Evolutionary conservation across 2,329 filamentous ascomycete genomes (phyloP).

Genomic region (Penicillium sp.): DNA sequence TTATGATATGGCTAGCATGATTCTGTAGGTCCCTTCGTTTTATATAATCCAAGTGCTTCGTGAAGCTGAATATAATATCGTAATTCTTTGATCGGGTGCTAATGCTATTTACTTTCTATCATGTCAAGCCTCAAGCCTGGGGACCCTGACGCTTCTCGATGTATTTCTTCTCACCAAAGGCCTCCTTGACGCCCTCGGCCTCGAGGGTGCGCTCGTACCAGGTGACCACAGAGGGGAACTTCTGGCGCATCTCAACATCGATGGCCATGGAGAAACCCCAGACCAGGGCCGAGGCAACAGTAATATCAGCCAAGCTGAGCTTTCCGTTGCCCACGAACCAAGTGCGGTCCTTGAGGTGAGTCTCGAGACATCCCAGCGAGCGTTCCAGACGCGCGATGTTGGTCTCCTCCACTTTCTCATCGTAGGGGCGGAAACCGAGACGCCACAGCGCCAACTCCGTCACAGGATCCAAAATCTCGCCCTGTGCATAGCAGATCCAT

Average conservation of each 20-base stretch:
- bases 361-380: constrained; percentile 18
- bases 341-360: constrained; percentile 16
- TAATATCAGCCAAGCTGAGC: constrained; percentile 28
- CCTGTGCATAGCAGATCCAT: constrained; percentile 47
- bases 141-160: constrained; percentile 21
- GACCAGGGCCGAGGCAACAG: constrained; percentile 20
- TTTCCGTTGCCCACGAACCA: constrained; percentile 22
- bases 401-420: constrained; percentile 19
- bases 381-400: constrained; percentile 20
- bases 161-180: constrained; percentile 26
- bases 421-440: constrained; percentile 15
- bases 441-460: constrained; percentile 20
- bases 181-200: constrained; percentile 24
- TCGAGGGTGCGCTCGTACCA: constrained; percentile 27
- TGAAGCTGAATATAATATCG: neutral
- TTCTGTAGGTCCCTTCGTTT: neutral
- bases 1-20: neutral
- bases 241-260: constrained; percentile 25
- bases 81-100: neutral
- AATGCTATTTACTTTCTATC: neutral
- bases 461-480: constrained; percentile 20
- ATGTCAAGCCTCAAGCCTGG: neutral
- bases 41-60: neutral
- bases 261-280: constrained; percentile 25
- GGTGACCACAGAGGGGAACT: constrained; percentile 19